Evolutionary conservation across 2,329 filamentous ascomycete species (phyloP).

Genomic region (Bipolaris sorokiniana): DNA sequence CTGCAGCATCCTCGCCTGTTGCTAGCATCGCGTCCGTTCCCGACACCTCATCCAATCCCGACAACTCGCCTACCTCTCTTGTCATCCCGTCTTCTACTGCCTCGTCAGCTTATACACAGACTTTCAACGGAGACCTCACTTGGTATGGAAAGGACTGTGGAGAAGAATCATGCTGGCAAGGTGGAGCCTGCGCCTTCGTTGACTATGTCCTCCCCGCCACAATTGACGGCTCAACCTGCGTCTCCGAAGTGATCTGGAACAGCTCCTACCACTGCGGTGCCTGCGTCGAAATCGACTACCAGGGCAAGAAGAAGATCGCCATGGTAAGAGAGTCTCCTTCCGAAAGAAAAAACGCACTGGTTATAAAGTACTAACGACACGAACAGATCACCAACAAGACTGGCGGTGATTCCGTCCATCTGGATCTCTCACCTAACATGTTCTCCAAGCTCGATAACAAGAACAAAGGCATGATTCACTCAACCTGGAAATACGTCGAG

Average conservation of each 20-base stretch:
- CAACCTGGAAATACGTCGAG: background rate
- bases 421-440: constrained; percentile 1
- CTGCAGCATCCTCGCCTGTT: background rate
- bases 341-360: background rate
- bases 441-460: background rate
- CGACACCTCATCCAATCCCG: background rate
- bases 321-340: background rate
- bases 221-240: constrained; percentile 1
- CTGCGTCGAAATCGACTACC: background rate
- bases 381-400: constrained; percentile 1
- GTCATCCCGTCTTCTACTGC: background rate
- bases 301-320: constrained; percentile 1
- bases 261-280: constrained; percentile 2
- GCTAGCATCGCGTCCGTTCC: background rate
- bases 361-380: background rate
- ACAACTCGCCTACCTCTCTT: background rate
- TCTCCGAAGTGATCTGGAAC: background rate
- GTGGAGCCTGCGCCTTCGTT: background rate
- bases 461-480: background rate
- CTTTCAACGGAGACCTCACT: background rate
- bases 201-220: background rate
- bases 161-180: background rate
- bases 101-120: background rate
- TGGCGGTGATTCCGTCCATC: background rate
- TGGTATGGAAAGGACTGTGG: background rate